Base-by-base conservation (phyloP, 2,329 filamentous ascomycete genomes). In the Fusarium sp. region DNA sequence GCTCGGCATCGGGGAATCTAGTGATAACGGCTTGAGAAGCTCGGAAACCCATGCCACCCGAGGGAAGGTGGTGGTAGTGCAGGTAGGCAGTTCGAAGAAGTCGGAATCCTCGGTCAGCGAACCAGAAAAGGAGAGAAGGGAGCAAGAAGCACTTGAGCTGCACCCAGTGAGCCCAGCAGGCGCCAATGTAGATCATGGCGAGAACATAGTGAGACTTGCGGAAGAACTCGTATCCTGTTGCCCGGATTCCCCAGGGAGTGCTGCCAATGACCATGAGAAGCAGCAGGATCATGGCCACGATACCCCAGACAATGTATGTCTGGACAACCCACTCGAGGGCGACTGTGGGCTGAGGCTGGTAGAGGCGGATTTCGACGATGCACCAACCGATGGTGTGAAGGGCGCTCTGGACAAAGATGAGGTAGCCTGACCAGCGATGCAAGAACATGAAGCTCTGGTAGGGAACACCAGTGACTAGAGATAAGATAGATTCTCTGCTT, bases 401-500 rank as follows among this genome's bases (percentile, higher is more conserved):
- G 11, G 83, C 78, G 4, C 87, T 85, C 74, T 94, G 91, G 1
- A 87, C 74, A 53, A 92, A 86, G 65, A 94, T 92, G 71, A 94
- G 83, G 63, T 90, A 90, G 8, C 91, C 91, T 0, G 89, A 80
- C 91, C 91, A 94, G 30, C 90, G 88, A 75, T 93, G 91, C 20
- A 94, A 79, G 73, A 94, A 94, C 77, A 91, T 89, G 83, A 94
- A 93, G 71, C 86, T 87, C 69, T 93, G 91, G 72, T 93, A 92
- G 0, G 91, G 90, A 1, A 94, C 82, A 2, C 91, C 91, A 0
- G 91, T 94, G 47, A 92, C 76, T 15, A 91, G 75, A 1, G 88
- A 91, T 6, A 94, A 83, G 3, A 93, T 80, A 1, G 88, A 91
- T 74, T 94, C 91, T 39, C 91, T 84, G 57, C 83, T 89, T n/a